A percentile compares a stretch with the other conserved stretches of the same genome.
phyloP scores from a whole-genome alignment of 1,139 yeast species.

The Trichomonascaceae sp. region DNA sequence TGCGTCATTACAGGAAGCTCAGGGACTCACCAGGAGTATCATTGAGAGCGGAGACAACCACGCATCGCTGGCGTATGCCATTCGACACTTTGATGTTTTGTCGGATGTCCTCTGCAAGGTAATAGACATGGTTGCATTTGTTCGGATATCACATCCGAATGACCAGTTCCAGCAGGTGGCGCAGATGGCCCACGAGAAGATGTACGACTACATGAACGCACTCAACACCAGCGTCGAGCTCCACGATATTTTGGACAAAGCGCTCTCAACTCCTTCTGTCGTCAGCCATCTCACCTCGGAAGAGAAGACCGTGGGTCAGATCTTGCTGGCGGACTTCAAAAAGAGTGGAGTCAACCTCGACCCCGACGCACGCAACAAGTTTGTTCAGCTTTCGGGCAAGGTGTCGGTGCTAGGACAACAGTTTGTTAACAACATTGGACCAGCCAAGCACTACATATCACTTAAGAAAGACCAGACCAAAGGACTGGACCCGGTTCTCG shows the following conservation, averaged over 20 bases:
- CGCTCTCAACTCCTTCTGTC: constrained; percentile 36
- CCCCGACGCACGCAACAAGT: constrained; percentile 48
- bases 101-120: constrained; percentile 87
- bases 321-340: constrained; percentile 73
- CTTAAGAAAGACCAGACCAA: constrained; percentile 23
- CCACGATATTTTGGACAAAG: constrained; percentile 43
- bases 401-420: constrained; percentile 76
- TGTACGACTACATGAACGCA: constrained; percentile 91
- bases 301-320: constrained; percentile 71
- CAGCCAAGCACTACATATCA: constrained; percentile 22
- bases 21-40: constrained; percentile 44
- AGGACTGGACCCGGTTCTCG: constrained; percentile 27
- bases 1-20: constrained; percentile 50
- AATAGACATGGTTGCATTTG: constrained; percentile 86
- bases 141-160: constrained; percentile 79
- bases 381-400: constrained; percentile 68
- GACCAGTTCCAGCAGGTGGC: constrained; percentile 63
- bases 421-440: constrained; percentile 44
- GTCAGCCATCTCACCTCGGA: constrained; percentile 39
- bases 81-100: constrained; percentile 63
- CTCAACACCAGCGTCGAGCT: constrained; percentile 74
- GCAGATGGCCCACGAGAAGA: constrained; percentile 72
- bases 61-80: constrained; percentile 39
- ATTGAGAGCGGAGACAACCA: constrained; percentile 28
- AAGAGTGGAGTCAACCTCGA: constrained; percentile 81